phyloP scores from a whole-genome alignment of 148 eudicot species.

The Diospyros lotus region DNA sequence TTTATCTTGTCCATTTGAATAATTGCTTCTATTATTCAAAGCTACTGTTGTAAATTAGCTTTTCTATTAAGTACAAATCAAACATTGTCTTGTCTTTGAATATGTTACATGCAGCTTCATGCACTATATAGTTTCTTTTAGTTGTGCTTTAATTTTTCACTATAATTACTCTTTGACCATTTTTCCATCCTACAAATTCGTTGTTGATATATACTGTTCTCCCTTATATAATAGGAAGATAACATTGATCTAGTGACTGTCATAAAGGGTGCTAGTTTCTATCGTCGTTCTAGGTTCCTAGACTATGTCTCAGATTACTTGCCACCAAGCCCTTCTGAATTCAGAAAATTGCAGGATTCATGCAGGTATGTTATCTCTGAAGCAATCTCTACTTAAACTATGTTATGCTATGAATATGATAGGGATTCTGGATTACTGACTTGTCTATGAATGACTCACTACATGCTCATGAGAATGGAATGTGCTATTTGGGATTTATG shows the following conservation, averaged over 20 bases:
- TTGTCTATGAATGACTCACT: background rate
- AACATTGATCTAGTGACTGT: constrained; percentile 40
- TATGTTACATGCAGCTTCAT: too few relatives aligned
- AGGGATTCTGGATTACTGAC: background rate
- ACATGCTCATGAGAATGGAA: background rate
- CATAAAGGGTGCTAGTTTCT: constrained; percentile 44
- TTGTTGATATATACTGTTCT: constrained; percentile 7
- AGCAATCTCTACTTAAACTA: background rate
- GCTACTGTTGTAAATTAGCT: too few relatives aligned
- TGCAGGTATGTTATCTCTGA: constrained; percentile 28
- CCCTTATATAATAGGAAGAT: constrained; percentile 35
- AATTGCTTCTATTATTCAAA: too few relatives aligned
- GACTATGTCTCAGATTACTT: constrained; percentile 43
- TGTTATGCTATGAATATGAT: background rate
- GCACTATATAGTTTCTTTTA: too few relatives aligned
- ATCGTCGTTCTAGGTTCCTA: constrained; percentile 35
- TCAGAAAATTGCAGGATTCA: constrained; percentile 17
- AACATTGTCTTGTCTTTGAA: too few relatives aligned
- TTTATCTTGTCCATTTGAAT: too few relatives aligned
- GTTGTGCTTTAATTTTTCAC: too few relatives aligned
- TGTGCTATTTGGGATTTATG: background rate
- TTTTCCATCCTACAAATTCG: background rate
- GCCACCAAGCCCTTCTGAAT: constrained; percentile 47
- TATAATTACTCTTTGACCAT: background rate
- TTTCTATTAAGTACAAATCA: too few relatives aligned